phyloP scores from a whole-genome alignment of 257 asterid genomes.

The Phtheirospermum japonicum region DNA sequence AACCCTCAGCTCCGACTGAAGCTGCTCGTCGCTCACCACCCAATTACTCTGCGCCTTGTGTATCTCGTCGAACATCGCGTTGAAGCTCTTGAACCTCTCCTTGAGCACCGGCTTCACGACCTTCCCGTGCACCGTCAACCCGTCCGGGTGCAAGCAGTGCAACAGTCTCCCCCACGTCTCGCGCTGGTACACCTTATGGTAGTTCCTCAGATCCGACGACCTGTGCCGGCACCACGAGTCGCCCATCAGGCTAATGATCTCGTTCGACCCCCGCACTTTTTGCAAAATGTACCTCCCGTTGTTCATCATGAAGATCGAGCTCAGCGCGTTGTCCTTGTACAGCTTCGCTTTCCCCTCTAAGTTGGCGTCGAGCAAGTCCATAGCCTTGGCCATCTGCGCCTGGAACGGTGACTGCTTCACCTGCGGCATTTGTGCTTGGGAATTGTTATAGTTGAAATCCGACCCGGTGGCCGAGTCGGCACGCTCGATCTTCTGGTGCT shows the following conservation, averaged over 20 bases:
- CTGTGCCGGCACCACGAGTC: conserved; percentile 68
- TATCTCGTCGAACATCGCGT: conserved; percentile 74
- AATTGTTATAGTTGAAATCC: conserved; percentile 33
- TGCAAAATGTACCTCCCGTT: conserved; percentile 82
- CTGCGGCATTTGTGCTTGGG: not conserved
- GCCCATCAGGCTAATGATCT: conserved; percentile 51
- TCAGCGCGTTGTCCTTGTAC: conserved; percentile 62
- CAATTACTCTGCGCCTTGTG: conserved; percentile 69
- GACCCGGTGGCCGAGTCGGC: conserved; percentile 52
- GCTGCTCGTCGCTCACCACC: conserved; percentile 89
- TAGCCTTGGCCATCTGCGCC: conserved; percentile 46
- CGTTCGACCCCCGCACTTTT: conserved; percentile 59
- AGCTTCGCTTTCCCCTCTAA: conserved; percentile 68
- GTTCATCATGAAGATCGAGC: conserved; percentile 93
- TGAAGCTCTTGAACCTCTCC: conserved; percentile 85
- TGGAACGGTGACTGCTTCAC: conserved; percentile 46
- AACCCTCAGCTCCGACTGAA: conserved; percentile 88
- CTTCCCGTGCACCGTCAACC: conserved; percentile 64
- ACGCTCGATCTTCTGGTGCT: conserved; percentile 61
- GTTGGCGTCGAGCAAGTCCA: conserved; percentile 65
- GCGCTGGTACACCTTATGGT: conserved; percentile 84
- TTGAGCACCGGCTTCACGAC: conserved; percentile 71
- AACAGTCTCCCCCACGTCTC: conserved; percentile 86
- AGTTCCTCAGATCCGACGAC: conserved; percentile 71
- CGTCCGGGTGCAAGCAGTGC: conserved; percentile 58